These are phyloP conservation scores for Coemansia sp. DNA, from an alignment of 192 early-diverging fungal genomes.

Conservation along the genomic window DNA sequence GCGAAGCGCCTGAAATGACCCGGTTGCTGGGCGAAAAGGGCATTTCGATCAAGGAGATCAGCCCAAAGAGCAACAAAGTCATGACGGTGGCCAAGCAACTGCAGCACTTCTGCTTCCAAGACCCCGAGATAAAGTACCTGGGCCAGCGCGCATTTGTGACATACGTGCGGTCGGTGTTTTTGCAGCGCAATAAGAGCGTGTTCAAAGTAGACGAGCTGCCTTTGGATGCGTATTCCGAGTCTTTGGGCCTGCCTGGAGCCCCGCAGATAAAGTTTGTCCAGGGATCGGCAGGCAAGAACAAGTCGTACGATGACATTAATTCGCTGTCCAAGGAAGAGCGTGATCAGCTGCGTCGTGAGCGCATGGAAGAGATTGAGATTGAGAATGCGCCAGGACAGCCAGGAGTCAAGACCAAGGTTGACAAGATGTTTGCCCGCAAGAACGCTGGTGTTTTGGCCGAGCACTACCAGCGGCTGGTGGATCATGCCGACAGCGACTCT, in stretches of 20 bases:
- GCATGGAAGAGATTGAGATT: slow-evolving; percentile 24
- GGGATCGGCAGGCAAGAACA: slow-evolving; percentile 66
- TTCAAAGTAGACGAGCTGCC: slow-evolving; percentile 89
- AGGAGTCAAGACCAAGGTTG: slow-evolving; percentile 71
- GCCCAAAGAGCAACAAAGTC: slow-evolving; percentile 80
- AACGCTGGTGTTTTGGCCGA: slow-evolving; percentile 88
- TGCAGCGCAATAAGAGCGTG: slow-evolving; percentile 88
- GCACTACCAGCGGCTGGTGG: slow-evolving; percentile 86
- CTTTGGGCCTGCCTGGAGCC: slow-evolving; percentile 90
- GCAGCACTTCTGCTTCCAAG: slow-evolving; percentile 88
- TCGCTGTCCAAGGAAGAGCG: slow-evolving; percentile 49
- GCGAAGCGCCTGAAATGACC: slow-evolving; percentile 84
- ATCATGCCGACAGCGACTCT: slow-evolving; percentile 50
- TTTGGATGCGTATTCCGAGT: slow-evolving; percentile 80
- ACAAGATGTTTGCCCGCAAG: slow-evolving; percentile 90
- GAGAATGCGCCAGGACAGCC: slow-evolving; percentile 23
- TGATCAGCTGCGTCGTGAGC: slow-evolving; percentile 23
- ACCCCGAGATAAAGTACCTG: slow-evolving; percentile 94
- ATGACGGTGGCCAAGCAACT: slow-evolving; percentile 78
- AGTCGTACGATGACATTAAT: slow-evolving; percentile 57
- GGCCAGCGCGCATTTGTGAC: slow-evolving; percentile 95
- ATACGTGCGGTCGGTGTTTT: slow-evolving; percentile 88
- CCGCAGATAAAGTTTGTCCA: slow-evolving; percentile 93
- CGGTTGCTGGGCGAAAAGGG: slow-evolving; percentile 67
- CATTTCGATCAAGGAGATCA: slow-evolving; percentile 88